These are phyloP conservation scores for Kalmanozyma brasiliensis DNA, from an alignment of 1,284 basidiomycete species.

Conservation along the genomic window DNA sequence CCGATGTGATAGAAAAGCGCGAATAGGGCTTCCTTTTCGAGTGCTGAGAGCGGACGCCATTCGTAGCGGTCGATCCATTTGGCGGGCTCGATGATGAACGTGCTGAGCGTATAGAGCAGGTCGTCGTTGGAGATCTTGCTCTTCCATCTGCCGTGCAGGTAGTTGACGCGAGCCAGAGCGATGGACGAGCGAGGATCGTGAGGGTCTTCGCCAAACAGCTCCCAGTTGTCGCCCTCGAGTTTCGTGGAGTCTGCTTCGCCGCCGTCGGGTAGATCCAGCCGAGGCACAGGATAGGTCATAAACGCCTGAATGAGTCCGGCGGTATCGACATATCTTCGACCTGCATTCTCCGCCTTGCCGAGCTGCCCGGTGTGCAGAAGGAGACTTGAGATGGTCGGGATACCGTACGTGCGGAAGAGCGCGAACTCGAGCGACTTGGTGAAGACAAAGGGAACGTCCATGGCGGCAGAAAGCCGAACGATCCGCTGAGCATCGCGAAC, in stretches of 20 bases:
- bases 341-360: constrained; percentile 35
- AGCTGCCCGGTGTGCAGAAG: constrained; percentile 44
- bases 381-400: constrained; percentile 44
- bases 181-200: constrained; percentile 44
- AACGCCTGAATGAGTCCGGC: constrained; percentile 61
- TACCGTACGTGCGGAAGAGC: constrained; percentile 49
- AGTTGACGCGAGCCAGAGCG: constrained; percentile 47
- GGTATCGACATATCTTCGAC: constrained; percentile 43
- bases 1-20: constrained; percentile 44
- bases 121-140: constrained; percentile 52
- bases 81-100: constrained; percentile 40
- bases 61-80: constrained; percentile 44
- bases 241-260: constrained; percentile 5
- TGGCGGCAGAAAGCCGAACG: constrained; percentile 15
- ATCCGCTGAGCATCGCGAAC: constrained; percentile 48
- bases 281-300: constrained; percentile 76
- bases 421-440: constrained; percentile 42
- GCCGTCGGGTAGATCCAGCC: constrained; percentile 71
- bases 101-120: constrained; percentile 45
- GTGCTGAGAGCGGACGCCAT: constrained; percentile 19
- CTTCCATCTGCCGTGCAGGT: constrained; percentile 35
- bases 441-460: constrained; percentile 29
- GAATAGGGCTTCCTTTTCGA: constrained; percentile 52
- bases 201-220: constrained; percentile 28
- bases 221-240: constrained; percentile 9